Conservation (phyloP, 306 rosid species). For the Inga oerstediana region DNA sequence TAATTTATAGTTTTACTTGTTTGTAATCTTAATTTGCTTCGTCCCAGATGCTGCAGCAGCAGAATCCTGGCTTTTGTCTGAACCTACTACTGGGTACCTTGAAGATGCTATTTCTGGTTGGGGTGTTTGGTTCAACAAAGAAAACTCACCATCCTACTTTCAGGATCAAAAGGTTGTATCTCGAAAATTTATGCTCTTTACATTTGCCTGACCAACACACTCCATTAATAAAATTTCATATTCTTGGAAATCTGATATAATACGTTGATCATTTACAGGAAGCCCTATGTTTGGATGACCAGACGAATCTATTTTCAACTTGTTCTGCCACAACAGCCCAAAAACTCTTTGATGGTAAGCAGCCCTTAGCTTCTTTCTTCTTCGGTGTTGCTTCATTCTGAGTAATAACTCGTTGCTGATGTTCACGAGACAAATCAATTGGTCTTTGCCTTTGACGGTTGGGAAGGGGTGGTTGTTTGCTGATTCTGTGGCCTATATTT, state of each 20-base stretch:
- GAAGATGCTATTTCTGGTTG: constrained; percentile 56
- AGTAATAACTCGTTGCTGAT: background rate
- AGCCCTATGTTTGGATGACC: constrained; percentile 35
- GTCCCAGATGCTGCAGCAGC: constrained; percentile 25
- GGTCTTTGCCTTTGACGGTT: background rate
- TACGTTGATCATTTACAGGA: constrained; percentile 30
- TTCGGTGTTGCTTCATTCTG: constrained; percentile 23
- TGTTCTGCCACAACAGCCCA: constrained; percentile 35
- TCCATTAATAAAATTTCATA: background rate
- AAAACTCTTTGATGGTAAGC: constrained; percentile 40
- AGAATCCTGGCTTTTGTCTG: constrained; percentile 45
- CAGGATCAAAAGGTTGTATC: constrained; percentile 41
- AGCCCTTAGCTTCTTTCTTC: background rate
- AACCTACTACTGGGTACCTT: constrained; percentile 52
- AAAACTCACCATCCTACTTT: constrained; percentile 33
- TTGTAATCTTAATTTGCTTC: constrained; percentile 23
- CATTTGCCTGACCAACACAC: background rate
- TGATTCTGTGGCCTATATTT: background rate
- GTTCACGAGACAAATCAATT: constrained; percentile 7
- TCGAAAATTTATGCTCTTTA: constrained; percentile 9
- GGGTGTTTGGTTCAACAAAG: constrained; percentile 48
- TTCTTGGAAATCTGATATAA: constrained; percentile 18
- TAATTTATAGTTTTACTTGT: constrained; percentile 18
- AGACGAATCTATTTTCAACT: constrained; percentile 32
- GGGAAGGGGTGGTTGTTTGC: background rate